A percentile compares a stretch with the other conserved stretches of the same genome.
Evolutionary conservation across 768 basidiomycete genomes (phyloP).

Genomic region (Macrolepiota albuminosa): DNA sequence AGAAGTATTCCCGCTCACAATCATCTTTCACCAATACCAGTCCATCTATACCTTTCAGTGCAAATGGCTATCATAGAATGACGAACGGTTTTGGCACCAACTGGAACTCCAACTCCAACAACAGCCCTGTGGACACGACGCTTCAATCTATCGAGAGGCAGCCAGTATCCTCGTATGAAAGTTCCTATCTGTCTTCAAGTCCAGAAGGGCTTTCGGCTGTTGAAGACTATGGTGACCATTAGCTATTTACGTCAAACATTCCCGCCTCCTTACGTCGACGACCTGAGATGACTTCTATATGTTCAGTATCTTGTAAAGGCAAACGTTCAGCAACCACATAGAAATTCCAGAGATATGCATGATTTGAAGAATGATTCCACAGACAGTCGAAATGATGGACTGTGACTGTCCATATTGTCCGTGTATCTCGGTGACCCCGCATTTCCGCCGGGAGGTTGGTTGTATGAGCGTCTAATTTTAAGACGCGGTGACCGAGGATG

Average conservation of each 20-base stretch:
- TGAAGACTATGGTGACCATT: constrained; percentile 39
- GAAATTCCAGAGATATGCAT: not conserved
- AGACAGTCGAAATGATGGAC: not conserved
- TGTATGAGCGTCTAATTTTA: constrained; percentile 4
- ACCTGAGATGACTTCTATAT: constrained; percentile 1
- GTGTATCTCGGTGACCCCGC: constrained; percentile 6
- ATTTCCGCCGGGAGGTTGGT: constrained; percentile 9
- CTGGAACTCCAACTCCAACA: constrained; percentile 33
- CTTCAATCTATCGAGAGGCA: constrained; percentile 24
- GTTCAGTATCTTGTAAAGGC: not conserved
- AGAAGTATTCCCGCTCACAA: constrained; percentile 30
- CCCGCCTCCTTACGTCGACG: not conserved
- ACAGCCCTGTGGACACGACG: constrained; percentile 28
- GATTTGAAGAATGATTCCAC: not conserved
- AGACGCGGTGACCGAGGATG: constrained; percentile 14
- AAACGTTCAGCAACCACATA: not conserved
- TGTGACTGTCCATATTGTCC: not conserved
- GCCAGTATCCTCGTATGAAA: constrained; percentile 10
- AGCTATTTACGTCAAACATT: constrained; percentile 4
- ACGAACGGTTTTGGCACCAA: constrained; percentile 33
- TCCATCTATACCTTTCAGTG: constrained; percentile 30
- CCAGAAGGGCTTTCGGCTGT: constrained; percentile 39
- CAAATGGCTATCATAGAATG: constrained; percentile 29
- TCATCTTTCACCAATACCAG: constrained; percentile 30
- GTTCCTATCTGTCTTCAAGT: constrained; percentile 30